Evolutionary conservation across 2,329 filamentous ascomycete genomes (phyloP).

Genomic region (Cytospora piceicola): DNA sequence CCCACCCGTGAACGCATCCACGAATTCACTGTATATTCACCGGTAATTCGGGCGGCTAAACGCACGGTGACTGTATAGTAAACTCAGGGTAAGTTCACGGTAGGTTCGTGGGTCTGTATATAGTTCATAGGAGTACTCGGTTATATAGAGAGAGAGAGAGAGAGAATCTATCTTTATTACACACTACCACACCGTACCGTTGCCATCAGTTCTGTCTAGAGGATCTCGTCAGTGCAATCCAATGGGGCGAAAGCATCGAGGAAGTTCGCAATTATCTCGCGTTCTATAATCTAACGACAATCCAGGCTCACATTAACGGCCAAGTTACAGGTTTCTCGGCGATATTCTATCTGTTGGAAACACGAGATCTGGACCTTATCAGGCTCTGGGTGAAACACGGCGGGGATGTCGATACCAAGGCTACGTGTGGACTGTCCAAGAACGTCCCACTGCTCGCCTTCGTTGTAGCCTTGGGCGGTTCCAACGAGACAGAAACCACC

Average conservation of each 20-base stretch:
- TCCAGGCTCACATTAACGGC: not conserved
- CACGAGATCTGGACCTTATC: constrained; percentile 5
- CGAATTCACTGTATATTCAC: too few relatives aligned
- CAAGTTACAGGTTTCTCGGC: not conserved
- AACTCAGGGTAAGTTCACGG: too few relatives aligned
- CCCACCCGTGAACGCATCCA: too few relatives aligned
- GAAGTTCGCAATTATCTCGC: constrained; percentile 14
- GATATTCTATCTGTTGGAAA: constrained; percentile 14
- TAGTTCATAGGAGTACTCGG: too few relatives aligned
- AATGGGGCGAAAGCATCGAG: constrained; percentile 3
- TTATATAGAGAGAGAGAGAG: too few relatives aligned
- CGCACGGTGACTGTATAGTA: too few relatives aligned
- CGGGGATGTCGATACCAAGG: not conserved
- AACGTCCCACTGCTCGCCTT: constrained; percentile 12
- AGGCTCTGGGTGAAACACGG: constrained; percentile 19
- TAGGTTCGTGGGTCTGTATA: too few relatives aligned
- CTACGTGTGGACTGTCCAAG: constrained; percentile 4
- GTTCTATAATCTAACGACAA: not conserved
- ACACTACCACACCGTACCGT: too few relatives aligned
- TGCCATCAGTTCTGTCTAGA: constrained; percentile 1
- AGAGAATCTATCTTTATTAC: too few relatives aligned
- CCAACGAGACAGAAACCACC: constrained; percentile 8
- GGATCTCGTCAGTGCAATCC: constrained; percentile 18
- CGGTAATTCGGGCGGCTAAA: too few relatives aligned
- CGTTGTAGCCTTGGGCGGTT: constrained; percentile 3